These are phyloP conservation scores for Salix suchowensis DNA, from an alignment of 345 rosid genomes.

Conservation along the genomic window DNA sequence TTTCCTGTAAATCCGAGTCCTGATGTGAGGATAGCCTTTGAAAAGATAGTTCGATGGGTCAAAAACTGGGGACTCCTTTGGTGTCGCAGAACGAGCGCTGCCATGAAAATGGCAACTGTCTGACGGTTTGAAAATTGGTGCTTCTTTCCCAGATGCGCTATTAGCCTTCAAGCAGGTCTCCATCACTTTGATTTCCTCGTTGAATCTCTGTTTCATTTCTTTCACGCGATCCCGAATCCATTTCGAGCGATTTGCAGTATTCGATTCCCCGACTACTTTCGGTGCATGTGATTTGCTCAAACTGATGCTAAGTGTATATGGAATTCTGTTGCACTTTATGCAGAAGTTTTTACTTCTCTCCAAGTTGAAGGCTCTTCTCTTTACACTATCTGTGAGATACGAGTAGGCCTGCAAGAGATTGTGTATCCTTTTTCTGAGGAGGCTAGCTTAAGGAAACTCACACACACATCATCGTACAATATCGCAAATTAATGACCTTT, in stretches of 20 bases:
- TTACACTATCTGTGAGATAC: slow-evolving; percentile 55
- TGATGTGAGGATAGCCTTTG: slow-evolving; percentile 71
- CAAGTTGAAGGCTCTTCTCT: slow-evolving; percentile 53
- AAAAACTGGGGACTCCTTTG: slow-evolving; percentile 62
- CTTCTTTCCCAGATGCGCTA: slow-evolving; percentile 27
- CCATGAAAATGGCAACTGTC: slow-evolving; percentile 8
- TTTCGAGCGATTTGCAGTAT: slow-evolving; percentile 24
- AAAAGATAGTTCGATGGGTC: slow-evolving; percentile 53
- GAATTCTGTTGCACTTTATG: slow-evolving; percentile 45
- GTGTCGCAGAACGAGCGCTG: slow-evolving; percentile 10
- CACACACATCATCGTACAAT: neutral
- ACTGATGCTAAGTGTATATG: slow-evolving; percentile 20
- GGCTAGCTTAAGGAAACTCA: neutral
- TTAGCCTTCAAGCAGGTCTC: slow-evolving; percentile 62
- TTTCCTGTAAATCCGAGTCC: slow-evolving; percentile 34
- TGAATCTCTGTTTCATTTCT: slow-evolving; percentile 57
- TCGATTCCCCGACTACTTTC: slow-evolving; percentile 5
- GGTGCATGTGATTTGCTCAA: neutral
- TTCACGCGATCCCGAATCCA: slow-evolving; percentile 13
- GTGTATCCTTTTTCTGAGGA: neutral
- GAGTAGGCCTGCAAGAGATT: slow-evolving; percentile 57
- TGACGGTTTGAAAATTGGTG: slow-evolving; percentile 25
- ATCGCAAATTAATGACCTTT: neutral
- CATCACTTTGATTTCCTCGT: slow-evolving; percentile 75
- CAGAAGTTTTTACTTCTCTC: slow-evolving; percentile 56